Percentiles rank a stretch among this genome's conserved stretches.
Conservation (phyloP, 768 basidiomycete genomes). For the Collybiopsis luxurians region DNA sequence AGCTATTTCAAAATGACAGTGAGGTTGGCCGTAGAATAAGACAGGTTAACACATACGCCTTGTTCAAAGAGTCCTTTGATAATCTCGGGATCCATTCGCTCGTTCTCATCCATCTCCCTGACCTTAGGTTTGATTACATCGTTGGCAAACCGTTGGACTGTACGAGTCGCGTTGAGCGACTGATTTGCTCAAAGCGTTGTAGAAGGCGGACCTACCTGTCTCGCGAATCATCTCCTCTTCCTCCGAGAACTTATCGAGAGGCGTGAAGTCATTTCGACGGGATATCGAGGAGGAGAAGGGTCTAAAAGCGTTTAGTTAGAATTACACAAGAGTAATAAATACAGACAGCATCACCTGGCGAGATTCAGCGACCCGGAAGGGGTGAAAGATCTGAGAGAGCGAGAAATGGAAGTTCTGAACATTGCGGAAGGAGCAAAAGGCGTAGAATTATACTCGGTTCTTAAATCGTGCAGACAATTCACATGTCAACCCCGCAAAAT, state of each 20-base stretch:
- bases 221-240: slow-evolving; percentile 95
- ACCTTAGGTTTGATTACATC: slow-evolving; percentile 92
- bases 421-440: not conserved
- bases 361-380: not conserved
- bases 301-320: not conserved
- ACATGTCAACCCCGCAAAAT: not conserved
- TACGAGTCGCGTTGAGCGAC: slow-evolving; percentile 1
- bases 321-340: not conserved
- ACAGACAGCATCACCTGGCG: not conserved
- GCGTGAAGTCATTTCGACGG: slow-evolving; percentile 36
- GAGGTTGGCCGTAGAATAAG: slow-evolving; percentile 1
- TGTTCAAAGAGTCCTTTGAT: slow-evolving; percentile 92
- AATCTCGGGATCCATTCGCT: slow-evolving; percentile 85
- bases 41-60: slow-evolving; percentile 57
- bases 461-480: not conserved
- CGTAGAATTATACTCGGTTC: not conserved
- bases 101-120: slow-evolving; percentile 97
- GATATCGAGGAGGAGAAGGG: slow-evolving; percentile 2
- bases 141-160: slow-evolving; percentile 84
- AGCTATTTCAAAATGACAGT: slow-evolving; percentile 56
- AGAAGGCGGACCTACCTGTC: slow-evolving; percentile 52
- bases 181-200: not conserved
- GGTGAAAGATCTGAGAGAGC: not conserved
- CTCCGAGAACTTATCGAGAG: slow-evolving; percentile 83
- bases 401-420: slow-evolving; percentile 3